phyloP scores from a whole-genome alignment of 768 basidiomycete genomes.

The Leccinum fibrillosum region DNA sequence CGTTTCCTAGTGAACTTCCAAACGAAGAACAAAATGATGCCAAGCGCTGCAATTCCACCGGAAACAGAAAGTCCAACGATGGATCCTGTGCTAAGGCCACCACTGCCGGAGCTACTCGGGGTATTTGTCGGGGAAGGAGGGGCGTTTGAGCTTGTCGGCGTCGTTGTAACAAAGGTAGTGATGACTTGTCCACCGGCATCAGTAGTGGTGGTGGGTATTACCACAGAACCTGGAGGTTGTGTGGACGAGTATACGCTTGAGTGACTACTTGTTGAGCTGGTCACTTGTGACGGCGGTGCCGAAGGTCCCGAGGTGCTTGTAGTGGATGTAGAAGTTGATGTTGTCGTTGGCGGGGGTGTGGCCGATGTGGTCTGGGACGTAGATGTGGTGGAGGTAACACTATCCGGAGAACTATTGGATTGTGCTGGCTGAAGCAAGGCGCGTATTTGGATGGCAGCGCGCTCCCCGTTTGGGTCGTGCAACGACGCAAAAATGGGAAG shows the following conservation, averaged over 20 bases:
- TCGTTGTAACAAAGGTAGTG: slow-evolving; percentile 20
- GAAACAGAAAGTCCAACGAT: slow-evolving; percentile 81
- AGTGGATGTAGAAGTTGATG: slow-evolving; percentile 13
- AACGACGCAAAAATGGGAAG: slow-evolving; percentile 24
- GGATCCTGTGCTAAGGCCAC: slow-evolving; percentile 64
- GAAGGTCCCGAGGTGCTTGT: slow-evolving; percentile 8
- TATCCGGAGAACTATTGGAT: not conserved
- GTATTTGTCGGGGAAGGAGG: slow-evolving; percentile 24
- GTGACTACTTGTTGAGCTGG: not conserved
- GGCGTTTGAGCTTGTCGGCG: slow-evolving; percentile 21
- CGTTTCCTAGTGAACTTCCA: slow-evolving; percentile 89
- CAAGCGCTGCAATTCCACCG: slow-evolving; percentile 72
- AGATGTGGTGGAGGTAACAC: not conserved
- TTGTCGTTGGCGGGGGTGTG: not conserved
- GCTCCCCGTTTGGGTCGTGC: slow-evolving; percentile 15
- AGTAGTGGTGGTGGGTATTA: slow-evolving; percentile 24
- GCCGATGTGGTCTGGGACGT: not conserved
- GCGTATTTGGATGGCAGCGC: slow-evolving; percentile 15
- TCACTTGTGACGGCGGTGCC: not conserved
- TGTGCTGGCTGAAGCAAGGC: not conserved
- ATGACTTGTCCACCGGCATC: slow-evolving; percentile 27
- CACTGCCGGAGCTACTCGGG: slow-evolving; percentile 21
- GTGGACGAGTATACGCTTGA: slow-evolving; percentile 2
- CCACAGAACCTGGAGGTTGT: not conserved
- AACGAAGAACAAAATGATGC: slow-evolving; percentile 68